Evolutionary conservation across 2,329 filamentous ascomycete species (phyloP).

Genomic region (Xylariaceae sp.): DNA sequence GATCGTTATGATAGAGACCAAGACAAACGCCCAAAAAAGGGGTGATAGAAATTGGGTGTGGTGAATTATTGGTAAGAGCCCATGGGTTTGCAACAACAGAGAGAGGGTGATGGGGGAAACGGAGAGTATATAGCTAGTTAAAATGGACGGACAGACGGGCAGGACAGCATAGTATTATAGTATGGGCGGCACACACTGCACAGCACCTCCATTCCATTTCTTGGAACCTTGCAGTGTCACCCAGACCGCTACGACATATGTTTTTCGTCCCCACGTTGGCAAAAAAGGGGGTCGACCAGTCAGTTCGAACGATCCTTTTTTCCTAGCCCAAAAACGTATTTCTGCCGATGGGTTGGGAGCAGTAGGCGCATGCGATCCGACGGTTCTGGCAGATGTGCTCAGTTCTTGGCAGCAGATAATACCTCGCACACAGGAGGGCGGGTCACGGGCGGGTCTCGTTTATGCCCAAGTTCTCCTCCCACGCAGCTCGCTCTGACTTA

Average conservation of each 20-base stretch:
- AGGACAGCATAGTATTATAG: background rate
- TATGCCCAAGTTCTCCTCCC: slow-evolving; percentile 6
- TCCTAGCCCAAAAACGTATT: background rate
- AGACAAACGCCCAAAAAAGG: no score
- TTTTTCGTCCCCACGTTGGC: background rate
- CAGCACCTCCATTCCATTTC: background rate
- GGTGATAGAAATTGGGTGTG: background rate
- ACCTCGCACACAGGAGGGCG: background rate
- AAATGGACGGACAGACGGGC: background rate
- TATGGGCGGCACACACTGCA: no score
- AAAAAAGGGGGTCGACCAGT: background rate
- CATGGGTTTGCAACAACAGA: background rate
- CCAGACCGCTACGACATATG: background rate
- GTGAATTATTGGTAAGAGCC: background rate
- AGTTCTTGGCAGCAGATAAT: background rate
- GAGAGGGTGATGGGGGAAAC: background rate
- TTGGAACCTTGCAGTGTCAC: background rate
- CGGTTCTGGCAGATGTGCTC: background rate
- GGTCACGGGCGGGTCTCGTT: background rate
- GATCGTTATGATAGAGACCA: no score
- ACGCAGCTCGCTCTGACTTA: slow-evolving; percentile 4
- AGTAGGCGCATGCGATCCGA: background rate
- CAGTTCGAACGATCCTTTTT: background rate
- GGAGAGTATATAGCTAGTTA: background rate
- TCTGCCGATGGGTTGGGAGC: background rate